Conservation (phyloP, 2,329 filamentous ascomycete genomes). For the Plenodomus tracheiphilus region DNA sequence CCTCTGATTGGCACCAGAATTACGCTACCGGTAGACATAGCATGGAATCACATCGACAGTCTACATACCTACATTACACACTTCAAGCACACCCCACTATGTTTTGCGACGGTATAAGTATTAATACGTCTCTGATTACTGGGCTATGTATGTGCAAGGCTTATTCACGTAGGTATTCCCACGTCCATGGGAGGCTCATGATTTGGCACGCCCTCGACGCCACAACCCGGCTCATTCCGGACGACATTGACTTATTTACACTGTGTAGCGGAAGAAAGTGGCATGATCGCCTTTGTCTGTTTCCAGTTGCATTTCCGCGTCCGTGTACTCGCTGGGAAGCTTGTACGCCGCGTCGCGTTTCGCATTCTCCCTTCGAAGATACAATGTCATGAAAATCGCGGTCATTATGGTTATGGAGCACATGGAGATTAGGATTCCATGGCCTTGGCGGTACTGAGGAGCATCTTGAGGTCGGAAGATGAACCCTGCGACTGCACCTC, state of each 20-base stretch:
- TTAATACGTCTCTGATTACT: no score
- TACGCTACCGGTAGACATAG: background rate
- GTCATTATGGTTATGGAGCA: constrained; percentile 6
- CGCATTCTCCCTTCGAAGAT: constrained; percentile 37
- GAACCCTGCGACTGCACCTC: constrained; percentile 3
- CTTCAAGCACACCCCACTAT: no score
- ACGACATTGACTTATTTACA: no score
- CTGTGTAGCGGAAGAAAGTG: constrained; percentile 45
- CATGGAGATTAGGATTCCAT: constrained; percentile 6
- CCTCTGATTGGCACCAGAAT: no score
- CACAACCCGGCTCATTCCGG: no score
- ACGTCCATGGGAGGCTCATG: no score
- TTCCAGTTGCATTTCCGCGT: constrained; percentile 36
- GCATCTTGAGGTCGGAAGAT: constrained; percentile 6
- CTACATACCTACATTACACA: no score
- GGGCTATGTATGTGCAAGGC: no score
- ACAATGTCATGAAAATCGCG: constrained; percentile 19
- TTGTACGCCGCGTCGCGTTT: constrained; percentile 39
- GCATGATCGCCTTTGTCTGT: constrained; percentile 44
- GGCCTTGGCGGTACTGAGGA: constrained; percentile 3
- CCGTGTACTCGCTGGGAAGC: constrained; percentile 39
- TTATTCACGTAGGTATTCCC: no score
- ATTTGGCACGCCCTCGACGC: no score
- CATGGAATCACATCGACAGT: background rate
- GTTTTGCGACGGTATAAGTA: no score